A percentile compares a stretch with the other conserved stretches of the same genome.
Conservation (phyloP, 306 rosid species). For the Vigna unguiculata region DNA sequence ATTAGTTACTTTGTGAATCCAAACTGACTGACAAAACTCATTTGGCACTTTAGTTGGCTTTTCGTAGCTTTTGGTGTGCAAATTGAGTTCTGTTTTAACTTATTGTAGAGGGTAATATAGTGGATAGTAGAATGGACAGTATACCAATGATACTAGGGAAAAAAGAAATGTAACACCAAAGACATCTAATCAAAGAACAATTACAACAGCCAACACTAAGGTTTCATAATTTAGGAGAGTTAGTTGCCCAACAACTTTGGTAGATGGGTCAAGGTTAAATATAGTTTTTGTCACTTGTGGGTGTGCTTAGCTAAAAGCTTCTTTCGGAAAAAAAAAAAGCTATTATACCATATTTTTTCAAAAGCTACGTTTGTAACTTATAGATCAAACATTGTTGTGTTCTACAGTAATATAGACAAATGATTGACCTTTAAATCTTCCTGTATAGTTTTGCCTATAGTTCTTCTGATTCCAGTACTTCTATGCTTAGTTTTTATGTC, state of each 20-base stretch:
- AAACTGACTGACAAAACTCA: background rate
- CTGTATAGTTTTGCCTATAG: background rate
- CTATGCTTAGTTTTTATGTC: background rate
- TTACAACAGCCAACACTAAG: background rate
- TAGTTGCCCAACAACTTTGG: background rate
- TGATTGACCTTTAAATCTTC: background rate
- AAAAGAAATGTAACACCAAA: background rate
- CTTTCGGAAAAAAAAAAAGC: background rate
- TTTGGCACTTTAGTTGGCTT: background rate
- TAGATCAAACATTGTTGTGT: background rate
- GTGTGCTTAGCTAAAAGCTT: background rate
- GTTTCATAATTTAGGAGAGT: background rate
- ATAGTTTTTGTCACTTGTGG: background rate
- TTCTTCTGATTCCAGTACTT: background rate
- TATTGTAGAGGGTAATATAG: background rate
- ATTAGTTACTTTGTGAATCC: conserved; percentile 17
- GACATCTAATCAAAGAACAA: background rate
- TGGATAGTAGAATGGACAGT: background rate
- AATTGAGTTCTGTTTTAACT: background rate
- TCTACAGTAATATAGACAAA: no score
- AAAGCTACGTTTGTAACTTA: background rate
- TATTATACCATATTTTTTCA: background rate
- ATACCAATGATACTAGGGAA: background rate
- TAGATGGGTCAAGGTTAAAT: background rate
- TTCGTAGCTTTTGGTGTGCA: background rate